Percentiles rank a stretch among this genome's conserved stretches.
phyloP scores from a whole-genome alignment of 2,329 filamentous ascomycete genomes.

The Colletotrichum truncatum region DNA sequence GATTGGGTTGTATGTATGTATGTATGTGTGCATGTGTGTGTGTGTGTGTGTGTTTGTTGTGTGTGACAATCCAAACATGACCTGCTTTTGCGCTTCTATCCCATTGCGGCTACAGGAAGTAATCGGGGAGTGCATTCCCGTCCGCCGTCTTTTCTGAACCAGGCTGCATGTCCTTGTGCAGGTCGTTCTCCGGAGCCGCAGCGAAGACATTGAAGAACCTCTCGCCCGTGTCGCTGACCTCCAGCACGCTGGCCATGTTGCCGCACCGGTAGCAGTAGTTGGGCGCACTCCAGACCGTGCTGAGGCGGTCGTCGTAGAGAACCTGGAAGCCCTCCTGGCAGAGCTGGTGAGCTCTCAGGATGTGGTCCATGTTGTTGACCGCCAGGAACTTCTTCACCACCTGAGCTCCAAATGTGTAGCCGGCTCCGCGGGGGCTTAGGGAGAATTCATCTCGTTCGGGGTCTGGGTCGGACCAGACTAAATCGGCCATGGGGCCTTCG shows the following conservation, averaged over 20 bases:
- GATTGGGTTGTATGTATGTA: not conserved
- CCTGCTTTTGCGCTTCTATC: not conserved
- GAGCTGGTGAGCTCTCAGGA: slow-evolving; percentile 95
- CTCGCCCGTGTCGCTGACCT: slow-evolving; percentile 93
- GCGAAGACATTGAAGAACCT: slow-evolving; percentile 98
- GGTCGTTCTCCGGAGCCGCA: slow-evolving; percentile 93
- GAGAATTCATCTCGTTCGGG: slow-evolving; percentile 98
- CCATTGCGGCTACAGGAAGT: slow-evolving; percentile 66
- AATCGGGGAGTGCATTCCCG: slow-evolving; percentile 72
- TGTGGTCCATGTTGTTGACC: slow-evolving; percentile 98
- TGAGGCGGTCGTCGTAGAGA: slow-evolving; percentile 91
- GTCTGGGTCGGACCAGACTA: slow-evolving; percentile 98
- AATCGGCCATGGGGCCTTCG: slow-evolving; percentile 98
- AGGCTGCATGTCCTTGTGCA: slow-evolving; percentile 85
- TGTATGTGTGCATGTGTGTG: not conserved
- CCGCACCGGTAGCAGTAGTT: slow-evolving; percentile 97
- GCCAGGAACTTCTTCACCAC: slow-evolving; percentile 98
- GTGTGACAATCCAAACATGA: not conserved
- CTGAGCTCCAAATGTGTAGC: slow-evolving; percentile 97
- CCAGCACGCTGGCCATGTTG: slow-evolving; percentile 95
- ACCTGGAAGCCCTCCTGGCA: slow-evolving; percentile 99
- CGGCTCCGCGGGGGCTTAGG: slow-evolving; percentile 89
- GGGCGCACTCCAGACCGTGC: slow-evolving; percentile 97
- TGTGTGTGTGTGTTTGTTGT: not conserved
- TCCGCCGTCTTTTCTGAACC: slow-evolving; percentile 74